Evolutionary conservation across 164 flowering plant species (phyloP).

Genomic region (Malania oleifera): DNA sequence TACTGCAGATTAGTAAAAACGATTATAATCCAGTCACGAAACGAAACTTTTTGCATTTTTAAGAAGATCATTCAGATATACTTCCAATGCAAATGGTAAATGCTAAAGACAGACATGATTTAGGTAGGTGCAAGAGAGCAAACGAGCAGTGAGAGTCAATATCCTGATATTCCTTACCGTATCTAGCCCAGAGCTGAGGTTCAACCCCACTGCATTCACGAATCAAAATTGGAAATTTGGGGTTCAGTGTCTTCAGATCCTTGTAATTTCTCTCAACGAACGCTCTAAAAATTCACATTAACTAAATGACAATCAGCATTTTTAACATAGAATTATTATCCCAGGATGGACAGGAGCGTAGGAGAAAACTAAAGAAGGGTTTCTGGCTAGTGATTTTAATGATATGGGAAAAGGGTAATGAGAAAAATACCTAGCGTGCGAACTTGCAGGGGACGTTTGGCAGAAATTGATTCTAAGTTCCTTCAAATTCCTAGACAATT

Average conservation of each 20-base stretch:
- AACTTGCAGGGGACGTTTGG: constrained; percentile 74
- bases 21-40: too few species aligned
- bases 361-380: neutral
- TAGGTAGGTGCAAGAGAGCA: too few species aligned
- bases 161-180: too few species aligned
- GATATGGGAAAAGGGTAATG: too few species aligned
- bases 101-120: too few species aligned
- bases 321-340: neutral
- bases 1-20: too few species aligned
- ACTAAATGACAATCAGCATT: neutral
- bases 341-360: neutral
- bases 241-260: constrained; percentile 78
- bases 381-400: too few species aligned
- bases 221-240: constrained; percentile 76
- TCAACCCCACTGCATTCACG: constrained; percentile 69
- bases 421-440: constrained; percentile 44
- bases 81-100: too few species aligned
- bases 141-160: too few species aligned
- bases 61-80: too few species aligned
- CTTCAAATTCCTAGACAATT: constrained; percentile 36
- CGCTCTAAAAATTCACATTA: constrained; percentile 29
- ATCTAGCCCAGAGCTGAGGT: constrained; percentile 90
- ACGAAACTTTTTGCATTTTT: too few species aligned
- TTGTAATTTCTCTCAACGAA: constrained; percentile 79
- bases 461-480: constrained; percentile 79